phyloP scores from a whole-genome alignment of 352 stramenopile species.

The Pythium biforme region DNA sequence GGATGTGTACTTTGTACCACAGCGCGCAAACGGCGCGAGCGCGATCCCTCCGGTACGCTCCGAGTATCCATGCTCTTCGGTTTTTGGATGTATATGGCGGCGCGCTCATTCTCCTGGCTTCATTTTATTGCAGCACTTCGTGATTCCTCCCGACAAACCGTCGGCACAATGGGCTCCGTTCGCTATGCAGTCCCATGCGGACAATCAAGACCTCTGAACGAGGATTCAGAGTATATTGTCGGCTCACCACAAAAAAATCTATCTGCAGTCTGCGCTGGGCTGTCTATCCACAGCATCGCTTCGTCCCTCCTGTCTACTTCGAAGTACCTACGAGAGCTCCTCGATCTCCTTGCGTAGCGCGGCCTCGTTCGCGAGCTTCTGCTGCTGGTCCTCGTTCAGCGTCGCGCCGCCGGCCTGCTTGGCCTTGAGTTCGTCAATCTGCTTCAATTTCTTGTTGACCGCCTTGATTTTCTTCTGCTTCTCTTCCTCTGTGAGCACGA shows the following conservation, averaged over 20 bases:
- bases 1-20: slow-evolving; percentile 28
- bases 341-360: slow-evolving; percentile 66
- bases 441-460: slow-evolving; percentile 86
- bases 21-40: slow-evolving; percentile 24
- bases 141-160: slow-evolving; percentile 32
- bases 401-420: slow-evolving; percentile 69
- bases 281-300: neutral
- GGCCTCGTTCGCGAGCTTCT: slow-evolving; percentile 70
- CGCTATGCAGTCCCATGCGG: neutral
- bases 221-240: neutral
- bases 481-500: slow-evolving; percentile 62
- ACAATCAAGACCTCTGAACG: neutral
- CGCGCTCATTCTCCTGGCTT: neutral
- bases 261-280: neutral
- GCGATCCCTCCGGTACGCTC: slow-evolving; percentile 35
- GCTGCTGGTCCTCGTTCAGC: slow-evolving; percentile 79
- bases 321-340: slow-evolving; percentile 46
- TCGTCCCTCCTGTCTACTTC: neutral
- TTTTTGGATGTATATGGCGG: neutral
- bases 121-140: slow-evolving; percentile 43
- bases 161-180: slow-evolving; percentile 32
- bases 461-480: slow-evolving; percentile 86
- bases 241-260: neutral
- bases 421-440: slow-evolving; percentile 82
- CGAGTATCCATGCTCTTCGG: no score